phyloP scores from a whole-genome alignment of 768 basidiomycete species.

The Boletus reticuloceps region DNA sequence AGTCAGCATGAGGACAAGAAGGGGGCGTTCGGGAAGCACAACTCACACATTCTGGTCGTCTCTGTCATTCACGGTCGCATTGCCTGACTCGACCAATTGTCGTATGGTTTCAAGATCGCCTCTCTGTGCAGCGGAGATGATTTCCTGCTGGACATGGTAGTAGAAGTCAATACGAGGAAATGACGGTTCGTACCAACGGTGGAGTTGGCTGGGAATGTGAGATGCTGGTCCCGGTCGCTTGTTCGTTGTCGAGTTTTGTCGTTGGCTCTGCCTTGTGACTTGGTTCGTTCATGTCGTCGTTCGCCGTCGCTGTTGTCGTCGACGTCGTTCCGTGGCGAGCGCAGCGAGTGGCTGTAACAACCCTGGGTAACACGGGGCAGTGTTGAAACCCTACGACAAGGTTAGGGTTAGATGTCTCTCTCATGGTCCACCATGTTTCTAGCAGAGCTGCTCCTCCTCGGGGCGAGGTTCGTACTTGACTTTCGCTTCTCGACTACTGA shows the following conservation, averaged over 20 bases:
- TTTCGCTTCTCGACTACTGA: background rate
- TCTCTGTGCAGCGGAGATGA: slow-evolving; percentile 85
- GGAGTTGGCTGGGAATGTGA: slow-evolving; percentile 20
- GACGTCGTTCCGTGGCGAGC: background rate
- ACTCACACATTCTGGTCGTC: slow-evolving; percentile 80
- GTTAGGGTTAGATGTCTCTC: slow-evolving; percentile 27
- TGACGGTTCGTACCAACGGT: slow-evolving; percentile 17
- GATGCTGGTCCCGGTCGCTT: slow-evolving; percentile 28
- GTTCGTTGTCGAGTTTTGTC: slow-evolving; percentile 24
- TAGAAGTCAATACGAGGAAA: background rate
- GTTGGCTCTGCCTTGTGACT: slow-evolving; percentile 29
- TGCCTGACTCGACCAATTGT: slow-evolving; percentile 67
- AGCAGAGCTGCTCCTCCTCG: slow-evolving; percentile 7
- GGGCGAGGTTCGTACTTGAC: slow-evolving; percentile 17
- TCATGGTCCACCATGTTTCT: slow-evolving; percentile 11
- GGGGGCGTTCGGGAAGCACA: background rate
- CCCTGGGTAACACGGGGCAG: slow-evolving; percentile 3
- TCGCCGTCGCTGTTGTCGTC: slow-evolving; percentile 11
- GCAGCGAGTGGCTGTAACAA: slow-evolving; percentile 2
- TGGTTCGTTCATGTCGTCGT: slow-evolving; percentile 32
- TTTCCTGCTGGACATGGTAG: slow-evolving; percentile 39
- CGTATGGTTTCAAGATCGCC: slow-evolving; percentile 72
- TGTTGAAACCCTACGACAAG: slow-evolving; percentile 26
- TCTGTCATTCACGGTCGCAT: slow-evolving; percentile 69
- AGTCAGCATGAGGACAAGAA: slow-evolving; percentile 2